phyloP scores from a whole-genome alignment of 345 rosid species.

The Mangifera indica region DNA sequence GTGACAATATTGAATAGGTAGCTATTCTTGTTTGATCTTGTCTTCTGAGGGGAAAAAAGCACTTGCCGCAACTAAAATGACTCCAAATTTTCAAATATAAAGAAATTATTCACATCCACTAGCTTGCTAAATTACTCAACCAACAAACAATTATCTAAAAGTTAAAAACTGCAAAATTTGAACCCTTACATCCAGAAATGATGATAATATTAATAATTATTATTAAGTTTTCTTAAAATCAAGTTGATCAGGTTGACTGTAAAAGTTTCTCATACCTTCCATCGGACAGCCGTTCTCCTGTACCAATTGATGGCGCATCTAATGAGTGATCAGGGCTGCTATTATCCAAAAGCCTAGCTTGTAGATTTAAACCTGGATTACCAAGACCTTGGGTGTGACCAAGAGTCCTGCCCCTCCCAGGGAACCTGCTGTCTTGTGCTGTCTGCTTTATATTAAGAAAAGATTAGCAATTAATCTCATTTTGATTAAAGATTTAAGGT shows the following conservation, averaged over 20 bases:
- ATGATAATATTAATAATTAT: background rate
- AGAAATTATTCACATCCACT: conserved; percentile 1
- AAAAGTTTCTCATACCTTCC: conserved; percentile 47
- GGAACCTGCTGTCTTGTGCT: conserved; percentile 65
- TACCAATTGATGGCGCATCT: conserved; percentile 31
- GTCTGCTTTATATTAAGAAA: conserved; percentile 41
- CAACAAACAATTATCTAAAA: no score
- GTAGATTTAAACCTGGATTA: conserved; percentile 68
- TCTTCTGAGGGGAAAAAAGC: background rate
- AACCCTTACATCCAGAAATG: background rate
- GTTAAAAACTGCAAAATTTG: background rate
- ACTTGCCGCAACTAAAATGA: background rate
- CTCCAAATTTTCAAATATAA: background rate
- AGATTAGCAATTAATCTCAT: conserved; percentile 9
- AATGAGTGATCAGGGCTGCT: conserved; percentile 38
- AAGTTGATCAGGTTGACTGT: conserved; percentile 12
- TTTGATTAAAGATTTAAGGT: conserved; percentile 5
- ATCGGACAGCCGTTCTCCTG: conserved; percentile 37
- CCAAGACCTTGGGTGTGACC: conserved; percentile 46
- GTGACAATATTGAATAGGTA: background rate
- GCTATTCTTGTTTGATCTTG: background rate
- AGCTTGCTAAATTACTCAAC: conserved; percentile 12
- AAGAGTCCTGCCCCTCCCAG: conserved; percentile 80
- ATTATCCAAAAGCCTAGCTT: conserved; percentile 75
- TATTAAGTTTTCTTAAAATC: background rate